Evolutionary conservation across 164 flowering plant species (phyloP), one percentile per base, ranked within the genome.

Genomic region (Macadamia integrifolia): DNA sequence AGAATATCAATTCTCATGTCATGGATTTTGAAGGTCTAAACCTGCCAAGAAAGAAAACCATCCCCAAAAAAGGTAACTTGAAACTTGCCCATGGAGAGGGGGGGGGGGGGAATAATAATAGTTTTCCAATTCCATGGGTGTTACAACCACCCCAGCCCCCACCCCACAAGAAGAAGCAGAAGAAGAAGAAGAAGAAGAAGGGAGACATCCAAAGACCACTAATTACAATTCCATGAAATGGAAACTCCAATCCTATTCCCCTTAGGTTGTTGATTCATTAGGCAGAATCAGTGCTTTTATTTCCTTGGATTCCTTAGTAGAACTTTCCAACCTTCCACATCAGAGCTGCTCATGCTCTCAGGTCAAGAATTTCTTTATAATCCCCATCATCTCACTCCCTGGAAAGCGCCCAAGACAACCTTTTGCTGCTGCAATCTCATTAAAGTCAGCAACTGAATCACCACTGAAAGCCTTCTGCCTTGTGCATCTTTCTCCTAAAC

Each of bases 361-460:
- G 73, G 58, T 79, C 57, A 59, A 91, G 81, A 71, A 88, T 13
- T 66, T 77, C 74, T 84, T 94, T 61, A 92, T 88, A 18, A 90
- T 78, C 50, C 87, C 93, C 97, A 94, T 94, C 97, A 94, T 94
- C 78, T 94, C 92, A 30, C 91, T 79, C 14, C 97, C 98, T 43
- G 88, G 85, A 74, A 94, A 94, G 6, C 97, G 87, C 57, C 98
- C 98, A 61, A 94, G 96, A 72, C 91, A 85, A 10, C 98, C 97
- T 69, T 85, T 83, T 31, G 97, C 92, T 9, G 97, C 98, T 6
- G 92, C 89, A 60, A 88, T 78, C 82, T 94, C 98, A 71, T 79
- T 77, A 12, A 88, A 81, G 71, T 83, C 86, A 29, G 66, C 65
- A 63, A 94, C 98, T 9, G 83, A 73, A 79, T 92, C 98, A 35